Percentiles rank a stretch among this genome's conserved stretches.
Conservation (phyloP, 2,329 filamentous ascomycete genomes). For the Pestalotiopsis sp. region DNA sequence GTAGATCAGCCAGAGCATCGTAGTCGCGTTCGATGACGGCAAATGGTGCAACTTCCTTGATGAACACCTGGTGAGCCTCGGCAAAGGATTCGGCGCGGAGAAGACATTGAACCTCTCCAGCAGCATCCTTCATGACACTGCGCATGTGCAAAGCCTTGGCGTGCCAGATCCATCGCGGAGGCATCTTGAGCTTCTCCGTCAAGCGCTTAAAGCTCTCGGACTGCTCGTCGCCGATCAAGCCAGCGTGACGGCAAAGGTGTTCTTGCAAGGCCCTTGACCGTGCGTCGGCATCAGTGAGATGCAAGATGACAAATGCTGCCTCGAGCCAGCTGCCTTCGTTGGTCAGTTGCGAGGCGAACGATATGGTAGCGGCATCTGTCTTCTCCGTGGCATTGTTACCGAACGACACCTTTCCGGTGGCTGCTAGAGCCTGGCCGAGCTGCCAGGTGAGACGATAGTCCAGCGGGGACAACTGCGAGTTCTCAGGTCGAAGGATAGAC, state of each 20-base stretch:
- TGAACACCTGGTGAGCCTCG: conserved; percentile 84
- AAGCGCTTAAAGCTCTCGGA: conserved; percentile 61
- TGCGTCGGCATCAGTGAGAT: conserved; percentile 65
- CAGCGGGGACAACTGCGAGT: conserved; percentile 73
- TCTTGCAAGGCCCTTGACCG: conserved; percentile 72
- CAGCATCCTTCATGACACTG: conserved; percentile 68
- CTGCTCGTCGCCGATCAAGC: conserved; percentile 62
- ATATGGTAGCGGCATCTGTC: conserved; percentile 66
- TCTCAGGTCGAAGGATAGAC: conserved; percentile 74
- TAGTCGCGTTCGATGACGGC: conserved; percentile 85
- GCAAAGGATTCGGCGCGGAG: conserved; percentile 75
- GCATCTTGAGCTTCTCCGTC: conserved; percentile 68
- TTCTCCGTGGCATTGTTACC: conserved; percentile 58
- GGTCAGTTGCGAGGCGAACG: conserved; percentile 67
- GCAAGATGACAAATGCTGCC: conserved; percentile 76
- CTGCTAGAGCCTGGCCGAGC: conserved; percentile 68
- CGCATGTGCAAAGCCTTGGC: conserved; percentile 84
- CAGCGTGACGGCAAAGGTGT: conserved; percentile 73
- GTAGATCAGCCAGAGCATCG: conserved; percentile 65
- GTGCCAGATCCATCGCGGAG: conserved; percentile 80
- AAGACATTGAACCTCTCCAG: conserved; percentile 76
- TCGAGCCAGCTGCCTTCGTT: conserved; percentile 68
- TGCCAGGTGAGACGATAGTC: conserved; percentile 84
- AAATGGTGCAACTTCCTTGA: conserved; percentile 77
- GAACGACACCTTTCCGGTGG: conserved; percentile 53